These are phyloP conservation scores for Kwoniella dejecticola DNA, from an alignment of 768 basidiomycete genomes.

Conservation along the genomic window DNA sequence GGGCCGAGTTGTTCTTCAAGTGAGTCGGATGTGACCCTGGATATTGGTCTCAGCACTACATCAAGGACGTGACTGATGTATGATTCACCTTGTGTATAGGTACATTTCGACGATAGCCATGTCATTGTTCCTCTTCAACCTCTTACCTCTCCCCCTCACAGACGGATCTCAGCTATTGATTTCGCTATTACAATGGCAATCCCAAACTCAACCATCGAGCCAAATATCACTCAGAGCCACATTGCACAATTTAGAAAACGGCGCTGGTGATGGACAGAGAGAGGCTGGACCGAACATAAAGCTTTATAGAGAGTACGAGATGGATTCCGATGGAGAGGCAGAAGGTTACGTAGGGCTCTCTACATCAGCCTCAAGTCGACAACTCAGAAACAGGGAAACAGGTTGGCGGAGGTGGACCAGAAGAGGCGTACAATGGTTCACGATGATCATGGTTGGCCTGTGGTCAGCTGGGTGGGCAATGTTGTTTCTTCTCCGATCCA, in stretches of 20 bases:
- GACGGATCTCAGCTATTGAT: slow-evolving; percentile 70
- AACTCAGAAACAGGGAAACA: slow-evolving; percentile 7
- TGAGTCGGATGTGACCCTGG: slow-evolving; percentile 55
- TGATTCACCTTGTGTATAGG: slow-evolving; percentile 17
- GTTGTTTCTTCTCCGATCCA: slow-evolving; percentile 21
- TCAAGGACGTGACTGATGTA: too few species aligned
- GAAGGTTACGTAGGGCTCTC: slow-evolving; percentile 5
- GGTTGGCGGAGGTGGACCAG: slow-evolving; percentile 36
- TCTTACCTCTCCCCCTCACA: slow-evolving; percentile 70
- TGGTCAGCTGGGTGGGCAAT: slow-evolving; percentile 26
- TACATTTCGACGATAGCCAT: slow-evolving; percentile 63
- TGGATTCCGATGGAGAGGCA: slow-evolving; percentile 35
- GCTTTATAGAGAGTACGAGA: slow-evolving; percentile 33
- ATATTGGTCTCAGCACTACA: background rate
- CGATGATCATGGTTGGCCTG: slow-evolving; percentile 17
- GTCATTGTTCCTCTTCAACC: slow-evolving; percentile 79
- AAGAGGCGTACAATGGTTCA: slow-evolving; percentile 26
- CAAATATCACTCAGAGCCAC: background rate
- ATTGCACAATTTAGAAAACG: background rate
- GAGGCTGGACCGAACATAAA: slow-evolving; percentile 19
- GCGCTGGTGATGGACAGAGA: too few species aligned
- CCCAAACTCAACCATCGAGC: background rate
- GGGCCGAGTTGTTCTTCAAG: slow-evolving; percentile 61
- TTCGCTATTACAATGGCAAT: slow-evolving; percentile 30
- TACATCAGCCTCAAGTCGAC: background rate